phyloP scores from a whole-genome alignment of 2,329 filamentous ascomycete genomes.

The Thielaviopsis punctulata region DNA sequence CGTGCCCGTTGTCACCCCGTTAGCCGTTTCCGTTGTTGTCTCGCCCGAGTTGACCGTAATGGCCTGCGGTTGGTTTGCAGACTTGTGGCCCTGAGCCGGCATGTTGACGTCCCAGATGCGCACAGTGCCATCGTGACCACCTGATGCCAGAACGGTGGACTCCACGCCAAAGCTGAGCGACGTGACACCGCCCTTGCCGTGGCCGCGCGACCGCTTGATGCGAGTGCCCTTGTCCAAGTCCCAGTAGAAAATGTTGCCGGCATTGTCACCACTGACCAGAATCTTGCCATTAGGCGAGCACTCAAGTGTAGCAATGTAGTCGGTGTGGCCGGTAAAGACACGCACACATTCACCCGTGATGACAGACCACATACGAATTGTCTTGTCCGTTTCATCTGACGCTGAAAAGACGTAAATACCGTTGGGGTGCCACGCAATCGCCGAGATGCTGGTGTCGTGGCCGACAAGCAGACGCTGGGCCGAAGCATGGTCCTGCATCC shows the following conservation, averaged over 20 bases:
- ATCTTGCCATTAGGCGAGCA: constrained; percentile 79
- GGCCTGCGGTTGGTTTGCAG: constrained; percentile 26
- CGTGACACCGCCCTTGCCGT: constrained; percentile 86
- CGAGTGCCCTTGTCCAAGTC: constrained; percentile 72
- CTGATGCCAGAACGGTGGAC: constrained; percentile 75
- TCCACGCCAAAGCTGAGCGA: constrained; percentile 87
- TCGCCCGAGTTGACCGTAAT: constrained; percentile 11
- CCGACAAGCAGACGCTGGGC: constrained; percentile 77
- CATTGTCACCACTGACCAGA: constrained; percentile 76
- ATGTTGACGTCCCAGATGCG: constrained; percentile 82
- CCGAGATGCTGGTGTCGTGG: constrained; percentile 84
- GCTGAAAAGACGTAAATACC: constrained; percentile 86
- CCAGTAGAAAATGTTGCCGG: constrained; percentile 87
- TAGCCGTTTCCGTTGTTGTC: constrained; percentile 5
- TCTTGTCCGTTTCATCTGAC: constrained; percentile 69
- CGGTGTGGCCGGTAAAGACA: constrained; percentile 80
- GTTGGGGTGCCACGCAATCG: constrained; percentile 87
- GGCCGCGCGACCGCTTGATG: constrained; percentile 84
- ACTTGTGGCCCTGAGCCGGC: constrained; percentile 46
- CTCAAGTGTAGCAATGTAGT: constrained; percentile 69
- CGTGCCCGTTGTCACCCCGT: constrained; percentile 10
- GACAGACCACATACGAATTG: constrained; percentile 95
- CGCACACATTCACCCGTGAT: constrained; percentile 72
- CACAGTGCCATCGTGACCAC: constrained; percentile 81
- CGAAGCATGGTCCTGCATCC: constrained; percentile 84